These are phyloP conservation scores for Mitragyna speciosa DNA, from an alignment of 257 asterid species.

Conservation along the genomic window DNA sequence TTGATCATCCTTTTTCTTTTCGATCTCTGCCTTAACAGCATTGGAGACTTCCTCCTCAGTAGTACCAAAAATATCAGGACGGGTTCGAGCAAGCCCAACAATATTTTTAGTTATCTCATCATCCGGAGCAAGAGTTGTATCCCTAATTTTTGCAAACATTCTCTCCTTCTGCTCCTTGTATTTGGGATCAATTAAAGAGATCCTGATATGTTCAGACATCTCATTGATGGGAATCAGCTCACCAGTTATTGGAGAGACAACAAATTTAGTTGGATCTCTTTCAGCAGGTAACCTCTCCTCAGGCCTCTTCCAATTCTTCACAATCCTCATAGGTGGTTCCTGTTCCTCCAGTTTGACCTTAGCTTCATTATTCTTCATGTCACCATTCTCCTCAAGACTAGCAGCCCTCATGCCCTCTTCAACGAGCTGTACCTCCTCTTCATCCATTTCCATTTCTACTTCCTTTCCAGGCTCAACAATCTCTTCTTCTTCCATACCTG, in stretches of 20 bases:
- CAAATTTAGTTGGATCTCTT: constrained; percentile 78
- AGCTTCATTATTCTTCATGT: constrained; percentile 44
- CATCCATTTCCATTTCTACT: constrained; percentile 98
- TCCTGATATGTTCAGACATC: constrained; percentile 98
- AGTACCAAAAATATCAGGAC: constrained; percentile 97
- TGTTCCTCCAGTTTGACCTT: constrained; percentile 51
- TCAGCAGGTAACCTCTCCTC: constrained; percentile 84
- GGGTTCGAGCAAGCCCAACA: constrained; percentile 88
- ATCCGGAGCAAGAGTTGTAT: constrained; percentile 91
- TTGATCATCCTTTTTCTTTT: constrained; percentile 88
- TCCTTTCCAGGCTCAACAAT: constrained; percentile 83
- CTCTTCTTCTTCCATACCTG: constrained; percentile 71
- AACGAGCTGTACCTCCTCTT: constrained; percentile 90
- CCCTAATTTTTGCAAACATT: constrained; percentile 95
- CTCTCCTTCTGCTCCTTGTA: constrained; percentile 94
- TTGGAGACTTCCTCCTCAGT: constrained; percentile 97
- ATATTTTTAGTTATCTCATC: constrained; percentile 91
- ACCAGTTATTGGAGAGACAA: constrained; percentile 83
- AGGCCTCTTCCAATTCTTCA: constrained; percentile 92
- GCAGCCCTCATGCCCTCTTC: constrained; percentile 95
- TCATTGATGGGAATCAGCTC: constrained; percentile 80
- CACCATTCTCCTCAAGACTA: constrained; percentile 67
- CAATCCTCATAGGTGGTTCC: constrained; percentile 89
- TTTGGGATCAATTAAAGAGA: constrained; percentile 90
- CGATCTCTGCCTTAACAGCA: constrained; percentile 94